Conservation (phyloP, 345 rosid species). For the Camelina sativa region DNA sequence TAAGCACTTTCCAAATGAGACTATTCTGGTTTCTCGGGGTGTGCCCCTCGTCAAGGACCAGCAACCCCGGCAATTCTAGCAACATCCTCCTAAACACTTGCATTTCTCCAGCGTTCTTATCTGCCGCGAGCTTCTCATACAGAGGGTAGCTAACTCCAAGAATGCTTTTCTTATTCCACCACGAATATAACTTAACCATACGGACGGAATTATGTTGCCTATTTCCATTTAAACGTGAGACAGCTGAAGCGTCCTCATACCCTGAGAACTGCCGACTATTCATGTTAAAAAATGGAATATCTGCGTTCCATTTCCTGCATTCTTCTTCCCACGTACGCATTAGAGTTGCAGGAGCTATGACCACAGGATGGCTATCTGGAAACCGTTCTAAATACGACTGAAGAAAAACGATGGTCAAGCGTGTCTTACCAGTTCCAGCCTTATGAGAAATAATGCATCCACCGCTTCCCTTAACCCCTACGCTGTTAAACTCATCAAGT, state of each 20-base stretch:
- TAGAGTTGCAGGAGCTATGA: slow-evolving; percentile 70
- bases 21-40: slow-evolving; percentile 65
- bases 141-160: slow-evolving; percentile 69
- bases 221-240: slow-evolving; percentile 16
- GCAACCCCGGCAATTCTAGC: slow-evolving; percentile 56
- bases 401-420: slow-evolving; percentile 71
- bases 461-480: slow-evolving; percentile 30
- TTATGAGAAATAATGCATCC: slow-evolving; percentile 90
- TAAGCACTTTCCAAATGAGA: slow-evolving; percentile 63
- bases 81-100: slow-evolving; percentile 44
- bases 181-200: slow-evolving; percentile 62
- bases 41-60: slow-evolving; percentile 86
- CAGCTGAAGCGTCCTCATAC: slow-evolving; percentile 49
- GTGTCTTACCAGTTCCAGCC: slow-evolving; percentile 90
- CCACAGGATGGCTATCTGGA: slow-evolving; percentile 65
- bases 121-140: slow-evolving; percentile 54
- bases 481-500: slow-evolving; percentile 54
- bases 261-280: slow-evolving; percentile 52
- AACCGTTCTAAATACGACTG: slow-evolving; percentile 57
- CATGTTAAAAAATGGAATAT: slow-evolving; percentile 63
- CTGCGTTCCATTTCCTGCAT: slow-evolving; percentile 66
- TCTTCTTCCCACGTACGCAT: slow-evolving; percentile 81
- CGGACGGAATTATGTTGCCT: slow-evolving; percentile 38
- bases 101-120: slow-evolving; percentile 8
- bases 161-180: slow-evolving; percentile 60